A percentile compares a stretch with the other conserved stretches of the same genome.
Conservation (phyloP, 202 grass and related monocot genomes). For the Zoysia matrella region DNA sequence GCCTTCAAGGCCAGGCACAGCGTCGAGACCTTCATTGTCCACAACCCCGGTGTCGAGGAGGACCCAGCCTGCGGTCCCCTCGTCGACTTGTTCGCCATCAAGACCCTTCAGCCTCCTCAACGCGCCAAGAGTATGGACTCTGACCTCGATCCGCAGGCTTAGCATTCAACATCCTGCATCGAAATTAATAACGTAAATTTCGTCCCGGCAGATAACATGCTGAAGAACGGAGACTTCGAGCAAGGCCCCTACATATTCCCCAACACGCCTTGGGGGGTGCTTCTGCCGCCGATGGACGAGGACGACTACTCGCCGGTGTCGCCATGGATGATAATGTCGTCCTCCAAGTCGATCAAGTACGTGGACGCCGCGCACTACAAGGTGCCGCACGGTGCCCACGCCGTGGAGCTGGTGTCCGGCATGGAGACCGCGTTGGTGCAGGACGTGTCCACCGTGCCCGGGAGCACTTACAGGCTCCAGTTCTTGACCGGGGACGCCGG, state of each 20-base stretch:
- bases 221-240: too few species aligned
- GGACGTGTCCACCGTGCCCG: slow-evolving; percentile 54
- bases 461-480: slow-evolving; percentile 55
- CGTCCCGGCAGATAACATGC: too few species aligned
- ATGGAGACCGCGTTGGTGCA: slow-evolving; percentile 68
- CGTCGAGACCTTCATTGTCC: slow-evolving; percentile 52
- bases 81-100: slow-evolving; percentile 68
- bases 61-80: slow-evolving; percentile 69
- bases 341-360: too few species aligned
- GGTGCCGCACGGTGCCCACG: too few species aligned
- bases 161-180: not conserved
- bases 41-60: slow-evolving; percentile 66
- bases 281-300: not conserved
- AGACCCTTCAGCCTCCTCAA: slow-evolving; percentile 42
- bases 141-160: too few species aligned
- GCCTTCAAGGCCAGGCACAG: slow-evolving; percentile 50
- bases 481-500: slow-evolving; percentile 68
- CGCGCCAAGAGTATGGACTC: slow-evolving; percentile 33
- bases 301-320: too few species aligned
- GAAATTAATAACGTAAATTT: too few species aligned
- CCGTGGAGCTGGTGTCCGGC: slow-evolving; percentile 14
- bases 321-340: too few species aligned
- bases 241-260: too few species aligned
- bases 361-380: too few species aligned
- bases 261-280: too few species aligned